phyloP scores from a whole-genome alignment of 495 filamentous ascomycete species.

The Saxophila tyrrhenica region DNA sequence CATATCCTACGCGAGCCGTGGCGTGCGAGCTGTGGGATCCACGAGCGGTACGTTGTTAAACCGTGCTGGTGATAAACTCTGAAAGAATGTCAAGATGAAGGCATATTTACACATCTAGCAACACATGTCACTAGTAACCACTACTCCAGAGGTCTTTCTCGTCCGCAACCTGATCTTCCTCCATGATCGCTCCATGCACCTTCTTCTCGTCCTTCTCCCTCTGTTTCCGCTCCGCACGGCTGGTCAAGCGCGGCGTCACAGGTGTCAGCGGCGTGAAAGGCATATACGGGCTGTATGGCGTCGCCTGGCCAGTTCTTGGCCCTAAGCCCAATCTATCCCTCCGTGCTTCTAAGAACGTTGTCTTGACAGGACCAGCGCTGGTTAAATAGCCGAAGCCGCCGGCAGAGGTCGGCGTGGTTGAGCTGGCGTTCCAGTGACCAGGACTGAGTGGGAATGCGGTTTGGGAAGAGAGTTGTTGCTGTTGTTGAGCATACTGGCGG shows the following conservation, averaged over 20 bases:
- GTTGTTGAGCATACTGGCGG: slow-evolving; percentile 4
- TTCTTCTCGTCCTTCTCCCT: slow-evolving; percentile 48
- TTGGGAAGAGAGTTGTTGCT: slow-evolving; percentile 8
- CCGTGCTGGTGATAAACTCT: no score
- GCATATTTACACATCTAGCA: background rate
- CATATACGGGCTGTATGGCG: slow-evolving; percentile 85
- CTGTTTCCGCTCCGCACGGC: slow-evolving; percentile 61
- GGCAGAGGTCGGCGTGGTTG: background rate
- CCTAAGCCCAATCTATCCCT: slow-evolving; percentile 30
- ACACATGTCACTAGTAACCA: slow-evolving; percentile 19
- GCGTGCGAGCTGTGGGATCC: no score
- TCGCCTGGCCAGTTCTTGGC: slow-evolving; percentile 58
- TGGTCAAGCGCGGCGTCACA: slow-evolving; percentile 65
- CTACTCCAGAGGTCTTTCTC: slow-evolving; percentile 49
- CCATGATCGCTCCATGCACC: slow-evolving; percentile 25
- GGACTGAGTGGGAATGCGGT: slow-evolving; percentile 21
- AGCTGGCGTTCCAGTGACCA: slow-evolving; percentile 11
- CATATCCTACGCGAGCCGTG: no score
- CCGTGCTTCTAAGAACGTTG: slow-evolving; percentile 41
- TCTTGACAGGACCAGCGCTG: slow-evolving; percentile 26
- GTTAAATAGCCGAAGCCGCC: slow-evolving; percentile 7
- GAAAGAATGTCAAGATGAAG: no score
- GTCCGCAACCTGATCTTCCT: slow-evolving; percentile 47
- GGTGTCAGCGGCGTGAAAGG: slow-evolving; percentile 81
- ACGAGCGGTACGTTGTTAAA: no score